A percentile compares a stretch with the other conserved stretches of the same genome.
Evolutionary conservation across 2,329 filamentous ascomycete species (phyloP).

Genomic region (Ophiostoma piceae): DNA sequence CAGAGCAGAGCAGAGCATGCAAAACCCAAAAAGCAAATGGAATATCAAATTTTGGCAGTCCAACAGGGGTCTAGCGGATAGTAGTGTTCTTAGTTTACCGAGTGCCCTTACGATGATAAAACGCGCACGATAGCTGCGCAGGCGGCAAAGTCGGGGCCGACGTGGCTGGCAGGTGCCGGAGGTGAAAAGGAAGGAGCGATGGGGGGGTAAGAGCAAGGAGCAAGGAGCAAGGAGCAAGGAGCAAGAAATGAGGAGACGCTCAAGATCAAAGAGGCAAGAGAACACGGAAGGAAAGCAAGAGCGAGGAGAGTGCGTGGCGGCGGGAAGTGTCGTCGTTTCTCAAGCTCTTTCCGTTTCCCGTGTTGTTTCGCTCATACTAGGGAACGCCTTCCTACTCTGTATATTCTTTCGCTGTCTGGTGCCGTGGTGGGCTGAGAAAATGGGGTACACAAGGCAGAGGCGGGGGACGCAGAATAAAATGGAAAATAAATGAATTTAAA

Average conservation of each 20-base stretch:
- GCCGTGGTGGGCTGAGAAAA: constrained; percentile 6
- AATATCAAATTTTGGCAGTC: neutral
- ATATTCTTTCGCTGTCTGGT: neutral
- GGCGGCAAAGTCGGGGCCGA: neutral
- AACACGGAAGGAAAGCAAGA: neutral
- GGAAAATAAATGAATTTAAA: neutral
- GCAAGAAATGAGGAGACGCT: neutral
- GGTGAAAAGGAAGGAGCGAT: neutral
- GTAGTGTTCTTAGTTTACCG: neutral
- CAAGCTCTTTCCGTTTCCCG: neutral
- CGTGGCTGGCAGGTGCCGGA: neutral
- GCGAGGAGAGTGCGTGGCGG: neutral
- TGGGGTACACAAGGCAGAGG: constrained; percentile 12
- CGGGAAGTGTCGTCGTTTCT: constrained; percentile 4
- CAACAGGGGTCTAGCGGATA: neutral
- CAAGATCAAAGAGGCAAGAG: neutral
- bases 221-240: too few relatives aligned
- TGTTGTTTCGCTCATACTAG: neutral
- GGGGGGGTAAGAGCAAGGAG: too few relatives aligned
- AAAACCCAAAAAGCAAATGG: neutral
- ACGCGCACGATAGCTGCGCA: neutral
- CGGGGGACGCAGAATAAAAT: constrained; percentile 10
- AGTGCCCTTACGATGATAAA: neutral
- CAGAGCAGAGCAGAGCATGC: neutral
- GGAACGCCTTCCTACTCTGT: neutral